phyloP scores from a whole-genome alignment of 345 rosid species.

The Abelmoschus esculentus region DNA sequence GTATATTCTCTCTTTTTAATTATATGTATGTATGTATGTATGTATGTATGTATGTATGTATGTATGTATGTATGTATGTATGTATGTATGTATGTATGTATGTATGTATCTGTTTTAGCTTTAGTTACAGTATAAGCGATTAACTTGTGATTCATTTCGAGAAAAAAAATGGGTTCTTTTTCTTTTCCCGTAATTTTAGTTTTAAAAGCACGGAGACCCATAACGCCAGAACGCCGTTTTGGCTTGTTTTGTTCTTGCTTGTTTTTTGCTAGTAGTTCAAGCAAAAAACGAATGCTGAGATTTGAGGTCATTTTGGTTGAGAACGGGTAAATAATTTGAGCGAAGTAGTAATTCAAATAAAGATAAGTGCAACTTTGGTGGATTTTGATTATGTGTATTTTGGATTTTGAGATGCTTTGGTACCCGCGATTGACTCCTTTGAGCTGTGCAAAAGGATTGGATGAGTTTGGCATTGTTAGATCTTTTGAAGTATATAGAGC shows the following conservation, averaged over 20 bases:
- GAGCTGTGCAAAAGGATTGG: neutral
- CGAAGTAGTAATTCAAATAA: neutral
- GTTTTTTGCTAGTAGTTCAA: neutral
- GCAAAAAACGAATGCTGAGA: neutral
- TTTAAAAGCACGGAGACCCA: neutral
- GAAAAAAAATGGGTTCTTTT: slow-evolving; percentile 2
- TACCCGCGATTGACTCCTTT: neutral
- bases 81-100: neutral
- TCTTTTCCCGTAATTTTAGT: neutral
- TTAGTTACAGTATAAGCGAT: neutral
- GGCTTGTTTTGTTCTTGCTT: neutral
- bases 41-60: neutral
- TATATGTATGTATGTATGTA: neutral
- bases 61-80: neutral
- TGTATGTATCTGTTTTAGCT: neutral
- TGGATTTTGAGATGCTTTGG: slow-evolving; percentile 1
- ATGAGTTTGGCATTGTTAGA: neutral
- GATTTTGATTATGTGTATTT: neutral
- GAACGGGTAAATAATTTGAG: neutral
- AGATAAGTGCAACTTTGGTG: neutral
- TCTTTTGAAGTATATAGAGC: neutral
- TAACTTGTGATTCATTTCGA: neutral
- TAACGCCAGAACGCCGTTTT: neutral
- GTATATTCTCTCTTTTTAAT: slow-evolving; percentile 2
- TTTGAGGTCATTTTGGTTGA: neutral